Evolutionary conservation across 1,284 basidiomycete genomes (phyloP).

Genomic region (Sutorius eximius): DNA sequence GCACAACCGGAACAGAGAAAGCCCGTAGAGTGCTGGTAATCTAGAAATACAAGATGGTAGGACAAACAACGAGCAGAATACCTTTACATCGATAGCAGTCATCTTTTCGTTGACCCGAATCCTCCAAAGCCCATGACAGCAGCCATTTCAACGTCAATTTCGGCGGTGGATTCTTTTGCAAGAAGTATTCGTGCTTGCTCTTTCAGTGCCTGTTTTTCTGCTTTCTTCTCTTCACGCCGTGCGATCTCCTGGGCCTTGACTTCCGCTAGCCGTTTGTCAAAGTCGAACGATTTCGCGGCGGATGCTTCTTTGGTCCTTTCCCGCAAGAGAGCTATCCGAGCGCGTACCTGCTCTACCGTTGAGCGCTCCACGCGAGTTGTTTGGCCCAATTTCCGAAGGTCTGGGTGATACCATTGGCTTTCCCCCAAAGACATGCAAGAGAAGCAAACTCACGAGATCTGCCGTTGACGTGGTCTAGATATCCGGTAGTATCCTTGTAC

Average conservation of each 20-base stretch:
- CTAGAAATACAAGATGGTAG: constrained; percentile 37
- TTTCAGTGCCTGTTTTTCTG: constrained; percentile 68
- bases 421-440: background rate
- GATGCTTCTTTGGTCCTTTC: constrained; percentile 82
- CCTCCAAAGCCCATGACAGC: constrained; percentile 92
- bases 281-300: constrained; percentile 87
- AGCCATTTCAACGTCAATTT: constrained; percentile 67
- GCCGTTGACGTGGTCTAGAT: constrained; percentile 96
- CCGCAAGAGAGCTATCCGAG: constrained; percentile 84
- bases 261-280: constrained; percentile 83
- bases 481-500: constrained; percentile 91
- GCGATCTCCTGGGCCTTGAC: constrained; percentile 74
- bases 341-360: constrained; percentile 88
- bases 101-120: constrained; percentile 84
- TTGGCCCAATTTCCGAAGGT: constrained; percentile 90
- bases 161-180: constrained; percentile 52
- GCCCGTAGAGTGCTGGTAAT: constrained; percentile 3
- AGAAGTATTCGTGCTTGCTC: constrained; percentile 67
- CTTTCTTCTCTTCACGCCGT: constrained; percentile 67
- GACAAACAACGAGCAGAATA: constrained; percentile 6
- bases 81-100: constrained; percentile 16
- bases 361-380: constrained; percentile 90
- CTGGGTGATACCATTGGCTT: constrained; percentile 42
- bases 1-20: background rate
- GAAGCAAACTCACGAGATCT: constrained; percentile 73